These are phyloP conservation scores for Vickermania spadyakhi DNA, from an alignment of 208 protist genomes.

Conservation along the genomic window DNA sequence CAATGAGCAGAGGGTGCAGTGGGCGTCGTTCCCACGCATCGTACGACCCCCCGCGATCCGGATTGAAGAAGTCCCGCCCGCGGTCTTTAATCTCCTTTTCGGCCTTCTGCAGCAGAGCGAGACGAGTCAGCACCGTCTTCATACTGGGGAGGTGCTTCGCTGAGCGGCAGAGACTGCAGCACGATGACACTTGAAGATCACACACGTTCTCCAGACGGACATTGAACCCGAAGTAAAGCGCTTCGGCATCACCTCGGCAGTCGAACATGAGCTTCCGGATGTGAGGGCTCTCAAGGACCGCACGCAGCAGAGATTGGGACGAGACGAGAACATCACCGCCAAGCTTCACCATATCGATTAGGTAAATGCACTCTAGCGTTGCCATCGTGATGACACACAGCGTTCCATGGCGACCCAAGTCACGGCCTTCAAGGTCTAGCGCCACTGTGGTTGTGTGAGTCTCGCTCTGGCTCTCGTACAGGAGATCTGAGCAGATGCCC, in stretches of 20 bases:
- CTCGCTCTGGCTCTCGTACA: constrained; percentile 10
- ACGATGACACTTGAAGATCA: constrained; percentile 38
- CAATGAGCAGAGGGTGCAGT: constrained; percentile 26
- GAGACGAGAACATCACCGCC: constrained; percentile 14
- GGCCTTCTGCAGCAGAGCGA: constrained; percentile 24
- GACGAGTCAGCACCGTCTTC: constrained; percentile 25
- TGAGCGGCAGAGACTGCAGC: constrained; percentile 16
- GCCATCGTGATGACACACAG: constrained; percentile 57
- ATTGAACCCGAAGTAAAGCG: constrained; percentile 38
- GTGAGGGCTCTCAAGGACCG: constrained; percentile 21
- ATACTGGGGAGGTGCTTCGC: constrained; percentile 28
- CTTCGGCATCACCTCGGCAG: constrained; percentile 49
- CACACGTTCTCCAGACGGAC: constrained; percentile 37
- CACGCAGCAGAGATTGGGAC: constrained; percentile 9
- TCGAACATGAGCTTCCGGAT: constrained; percentile 65
- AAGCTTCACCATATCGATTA: constrained; percentile 46
- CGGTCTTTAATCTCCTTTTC: constrained; percentile 29
- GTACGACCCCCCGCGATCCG: constrained; percentile 26
- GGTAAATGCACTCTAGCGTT: constrained; percentile 33
- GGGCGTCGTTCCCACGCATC: constrained; percentile 41
- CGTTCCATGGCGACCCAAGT: constrained; percentile 26
- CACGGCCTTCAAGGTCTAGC: constrained; percentile 39
- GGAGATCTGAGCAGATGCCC: background rate
- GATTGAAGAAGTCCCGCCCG: constrained; percentile 34
- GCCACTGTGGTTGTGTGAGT: constrained; percentile 11